phyloP scores from a whole-genome alignment of 176 grass and related monocot species.

The Leersia perrieri region DNA sequence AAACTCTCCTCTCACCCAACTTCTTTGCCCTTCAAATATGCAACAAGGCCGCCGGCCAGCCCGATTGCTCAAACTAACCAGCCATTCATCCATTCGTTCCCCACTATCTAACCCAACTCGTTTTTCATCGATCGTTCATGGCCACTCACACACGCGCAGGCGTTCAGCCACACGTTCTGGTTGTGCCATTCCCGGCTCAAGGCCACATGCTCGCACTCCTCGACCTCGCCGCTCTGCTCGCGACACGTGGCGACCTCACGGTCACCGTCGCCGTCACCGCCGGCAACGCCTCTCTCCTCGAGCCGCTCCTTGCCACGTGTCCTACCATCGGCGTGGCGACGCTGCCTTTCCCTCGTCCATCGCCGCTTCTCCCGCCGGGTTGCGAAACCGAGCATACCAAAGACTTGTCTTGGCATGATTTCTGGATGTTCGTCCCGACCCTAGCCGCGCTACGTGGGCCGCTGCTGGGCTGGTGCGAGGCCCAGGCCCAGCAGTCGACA shows the following conservation, averaged over 20 bases:
- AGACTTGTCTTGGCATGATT: conserved; percentile 10
- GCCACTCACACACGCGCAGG: too few relatives aligned
- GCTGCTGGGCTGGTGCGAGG: conserved; percentile 35
- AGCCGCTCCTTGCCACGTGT: conserved; percentile 6
- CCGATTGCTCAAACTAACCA: too few relatives aligned
- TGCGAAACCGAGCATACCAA: conserved; percentile 53
- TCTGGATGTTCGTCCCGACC: conserved; percentile 24
- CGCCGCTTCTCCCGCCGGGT: not conserved
- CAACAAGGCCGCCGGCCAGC: too few relatives aligned
- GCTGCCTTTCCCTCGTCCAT: conserved; percentile 38
- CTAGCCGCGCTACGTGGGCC: conserved; percentile 34
- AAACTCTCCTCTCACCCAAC: too few relatives aligned
- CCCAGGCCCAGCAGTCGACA: not conserved
- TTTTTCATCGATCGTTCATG: too few relatives aligned
- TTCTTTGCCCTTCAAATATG: too few relatives aligned
- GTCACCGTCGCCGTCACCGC: conserved; percentile 39
- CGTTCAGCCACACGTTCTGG: conserved; percentile 19
- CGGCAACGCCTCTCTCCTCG: conserved; percentile 40
- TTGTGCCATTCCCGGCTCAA: conserved; percentile 47
- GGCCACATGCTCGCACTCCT: conserved; percentile 56
- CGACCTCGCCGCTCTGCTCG: conserved; percentile 47
- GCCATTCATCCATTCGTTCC: too few relatives aligned
- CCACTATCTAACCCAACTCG: too few relatives aligned
- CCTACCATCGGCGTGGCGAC: conserved; percentile 14
- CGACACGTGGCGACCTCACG: conserved; percentile 20